These are phyloP conservation scores for Spirogloea muscicola DNA, from an alignment of 139 green algal species.

Conservation along the genomic window DNA sequence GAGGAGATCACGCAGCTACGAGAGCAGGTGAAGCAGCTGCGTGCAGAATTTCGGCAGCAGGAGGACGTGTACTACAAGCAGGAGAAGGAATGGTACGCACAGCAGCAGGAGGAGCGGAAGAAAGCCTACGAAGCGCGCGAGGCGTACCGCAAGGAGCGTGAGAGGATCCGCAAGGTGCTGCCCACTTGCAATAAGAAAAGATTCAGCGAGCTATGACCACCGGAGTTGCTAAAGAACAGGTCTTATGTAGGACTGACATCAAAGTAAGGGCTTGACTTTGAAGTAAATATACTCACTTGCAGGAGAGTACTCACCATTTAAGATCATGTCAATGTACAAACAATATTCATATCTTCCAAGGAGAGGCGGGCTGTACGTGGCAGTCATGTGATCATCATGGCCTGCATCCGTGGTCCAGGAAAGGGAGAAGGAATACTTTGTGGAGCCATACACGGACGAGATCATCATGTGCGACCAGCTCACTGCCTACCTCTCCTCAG, in stretches of 20 bases:
- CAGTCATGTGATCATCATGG: no score
- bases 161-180: conserved; percentile 21
- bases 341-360: no score
- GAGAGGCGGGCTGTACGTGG: no score
- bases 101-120: conserved; percentile 42
- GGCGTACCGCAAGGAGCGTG: conserved; percentile 29
- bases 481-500: conserved; percentile 40
- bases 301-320: no score
- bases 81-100: conserved; percentile 24
- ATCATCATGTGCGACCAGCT: conserved; percentile 50
- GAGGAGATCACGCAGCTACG: conserved; percentile 49
- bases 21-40: conserved; percentile 43
- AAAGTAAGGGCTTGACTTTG: no score
- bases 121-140: conserved; percentile 44
- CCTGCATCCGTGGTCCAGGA: no score
- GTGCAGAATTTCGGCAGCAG: conserved; percentile 47
- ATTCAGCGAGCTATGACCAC: no score
- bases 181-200: no score
- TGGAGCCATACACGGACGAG: conserved; percentile 59
- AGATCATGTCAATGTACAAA: no score
- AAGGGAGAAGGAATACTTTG: conserved; percentile 44
- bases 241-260: no score
- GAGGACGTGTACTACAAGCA: conserved; percentile 56
- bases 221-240: no score
- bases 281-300: no score